These are phyloP conservation scores for Planoprotostelium fungivorum DNA, from an alignment of 78 protist genomes.

Conservation along the genomic window DNA sequence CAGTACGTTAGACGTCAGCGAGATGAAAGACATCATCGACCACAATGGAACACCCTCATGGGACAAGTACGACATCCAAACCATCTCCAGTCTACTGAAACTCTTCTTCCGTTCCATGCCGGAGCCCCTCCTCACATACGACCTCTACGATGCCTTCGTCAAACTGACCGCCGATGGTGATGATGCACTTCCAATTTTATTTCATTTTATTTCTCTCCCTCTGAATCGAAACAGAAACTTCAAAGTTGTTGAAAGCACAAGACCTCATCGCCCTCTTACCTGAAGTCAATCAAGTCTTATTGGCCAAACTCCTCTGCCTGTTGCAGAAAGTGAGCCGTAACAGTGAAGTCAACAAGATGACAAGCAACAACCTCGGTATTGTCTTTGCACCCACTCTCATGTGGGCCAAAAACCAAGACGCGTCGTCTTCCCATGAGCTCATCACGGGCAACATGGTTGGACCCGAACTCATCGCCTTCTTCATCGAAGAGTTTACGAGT, in stretches of 20 bases:
- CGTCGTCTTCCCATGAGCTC: background rate
- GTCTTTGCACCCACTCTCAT: background rate
- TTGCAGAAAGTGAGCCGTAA: background rate
- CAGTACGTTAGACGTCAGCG: background rate
- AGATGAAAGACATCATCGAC: background rate
- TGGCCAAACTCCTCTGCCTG: background rate
- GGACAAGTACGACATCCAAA: background rate
- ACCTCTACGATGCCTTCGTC: background rate
- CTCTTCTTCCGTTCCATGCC: background rate
- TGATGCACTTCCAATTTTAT: too few relatives aligned
- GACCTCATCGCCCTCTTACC: background rate
- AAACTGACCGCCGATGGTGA: background rate
- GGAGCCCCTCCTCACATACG: background rate
- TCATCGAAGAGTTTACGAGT: background rate
- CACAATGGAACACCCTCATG: background rate
- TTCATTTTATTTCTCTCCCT: background rate
- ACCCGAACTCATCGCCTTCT: background rate
- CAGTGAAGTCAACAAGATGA: background rate
- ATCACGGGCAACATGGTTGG: background rate
- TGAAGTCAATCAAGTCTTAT: background rate
- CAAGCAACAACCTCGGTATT: background rate
- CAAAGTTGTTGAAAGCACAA: background rate
- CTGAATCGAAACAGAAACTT: background rate
- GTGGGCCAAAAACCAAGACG: background rate
- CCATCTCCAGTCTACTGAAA: background rate